A percentile compares a stretch with the other conserved stretches of the same genome.
These are phyloP conservation scores for Prunella vulgaris DNA, from an alignment of 257 asterid species.

Conservation along the genomic window DNA sequence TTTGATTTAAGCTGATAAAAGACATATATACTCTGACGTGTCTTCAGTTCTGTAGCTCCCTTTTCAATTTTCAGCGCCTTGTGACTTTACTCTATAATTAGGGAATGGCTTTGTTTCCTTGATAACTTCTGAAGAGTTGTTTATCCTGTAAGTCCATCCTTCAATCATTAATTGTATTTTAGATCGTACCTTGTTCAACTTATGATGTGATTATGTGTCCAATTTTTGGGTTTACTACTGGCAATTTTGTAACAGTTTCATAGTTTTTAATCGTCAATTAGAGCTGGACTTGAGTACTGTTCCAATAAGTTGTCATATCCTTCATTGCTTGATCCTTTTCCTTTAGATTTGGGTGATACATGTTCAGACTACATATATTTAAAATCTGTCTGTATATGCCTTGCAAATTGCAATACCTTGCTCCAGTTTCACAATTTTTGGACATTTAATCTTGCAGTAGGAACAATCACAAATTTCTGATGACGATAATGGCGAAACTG, in stretches of 20 bases:
- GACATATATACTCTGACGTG: neutral
- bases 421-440: neutral
- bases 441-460: constrained; percentile 32
- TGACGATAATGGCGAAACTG: constrained; percentile 33
- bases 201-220: neutral
- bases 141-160: neutral
- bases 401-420: neutral
- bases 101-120: no score
- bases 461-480: constrained; percentile 33
- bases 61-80: neutral
- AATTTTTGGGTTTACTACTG: neutral
- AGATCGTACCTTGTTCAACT: neutral
- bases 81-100: no score
- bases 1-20: neutral
- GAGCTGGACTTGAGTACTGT: neutral
- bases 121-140: constrained; percentile 3
- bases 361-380: neutral
- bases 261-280: neutral
- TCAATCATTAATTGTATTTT: neutral
- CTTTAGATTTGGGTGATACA: neutral
- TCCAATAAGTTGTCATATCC: neutral
- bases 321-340: neutral
- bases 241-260: neutral
- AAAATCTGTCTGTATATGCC: no score
- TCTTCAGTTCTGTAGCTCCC: neutral